phyloP scores from a whole-genome alignment of 805 yeast genomes.

The Wickerhamia fluorescens region DNA sequence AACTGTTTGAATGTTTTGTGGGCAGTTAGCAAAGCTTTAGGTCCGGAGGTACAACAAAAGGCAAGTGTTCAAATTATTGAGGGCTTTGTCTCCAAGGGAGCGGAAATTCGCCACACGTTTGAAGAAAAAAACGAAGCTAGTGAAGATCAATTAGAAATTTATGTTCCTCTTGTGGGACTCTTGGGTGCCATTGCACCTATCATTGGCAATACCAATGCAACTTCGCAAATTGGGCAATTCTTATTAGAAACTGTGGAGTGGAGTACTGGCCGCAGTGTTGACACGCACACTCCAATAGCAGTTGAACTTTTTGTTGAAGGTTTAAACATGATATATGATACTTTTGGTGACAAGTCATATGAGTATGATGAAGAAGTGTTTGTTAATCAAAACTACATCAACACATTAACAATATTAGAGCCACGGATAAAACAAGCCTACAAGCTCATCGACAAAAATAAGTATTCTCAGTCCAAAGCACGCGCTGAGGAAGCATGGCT shows the following conservation, averaged over 20 bases:
- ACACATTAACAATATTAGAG: slow-evolving; percentile 33
- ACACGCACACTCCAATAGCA: slow-evolving; percentile 9
- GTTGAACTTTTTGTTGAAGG: slow-evolving; percentile 49
- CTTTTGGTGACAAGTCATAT: slow-evolving; percentile 67
- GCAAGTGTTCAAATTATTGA: slow-evolving; percentile 20
- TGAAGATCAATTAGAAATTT: slow-evolving; percentile 6
- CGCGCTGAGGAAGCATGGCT: slow-evolving; percentile 59
- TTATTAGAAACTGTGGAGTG: slow-evolving; percentile 8
- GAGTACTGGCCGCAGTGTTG: slow-evolving; percentile 1
- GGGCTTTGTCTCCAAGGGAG: slow-evolving; percentile 13
- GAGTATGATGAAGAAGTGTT: slow-evolving; percentile 66
- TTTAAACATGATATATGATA: slow-evolving; percentile 62
- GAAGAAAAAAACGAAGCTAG: not conserved
- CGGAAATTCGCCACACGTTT: not conserved
- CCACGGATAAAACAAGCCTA: slow-evolving; percentile 46
- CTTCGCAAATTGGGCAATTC: slow-evolving; percentile 35
- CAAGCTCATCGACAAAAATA: slow-evolving; percentile 63
- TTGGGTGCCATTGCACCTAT: slow-evolving; percentile 43
- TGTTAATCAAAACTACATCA: slow-evolving; percentile 44
- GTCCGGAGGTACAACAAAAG: slow-evolving; percentile 23
- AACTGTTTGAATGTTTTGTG: slow-evolving; percentile 30
- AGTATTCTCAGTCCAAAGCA: slow-evolving; percentile 46
- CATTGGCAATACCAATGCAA: slow-evolving; percentile 38
- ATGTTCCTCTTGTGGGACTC: slow-evolving; percentile 42
- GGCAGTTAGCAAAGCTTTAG: slow-evolving; percentile 32